Evolutionary conservation across 1,284 basidiomycete genomes (phyloP), one percentile per base, ranked within the genome.

Genomic region (Fomes fomentarius): DNA sequence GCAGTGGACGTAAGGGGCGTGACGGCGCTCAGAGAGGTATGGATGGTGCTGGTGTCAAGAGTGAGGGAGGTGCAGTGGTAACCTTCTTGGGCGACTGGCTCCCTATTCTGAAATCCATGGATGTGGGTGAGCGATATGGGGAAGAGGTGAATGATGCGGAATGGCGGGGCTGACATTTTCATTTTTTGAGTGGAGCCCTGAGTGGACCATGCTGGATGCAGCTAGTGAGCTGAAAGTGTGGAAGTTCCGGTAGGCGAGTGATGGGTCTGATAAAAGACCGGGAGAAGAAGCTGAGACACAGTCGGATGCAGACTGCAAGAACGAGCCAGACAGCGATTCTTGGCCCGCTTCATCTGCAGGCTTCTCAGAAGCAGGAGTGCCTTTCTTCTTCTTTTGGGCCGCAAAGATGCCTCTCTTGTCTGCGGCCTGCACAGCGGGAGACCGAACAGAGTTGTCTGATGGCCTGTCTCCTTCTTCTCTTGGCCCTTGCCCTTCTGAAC

Each of bases 51-150:
- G 42, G 74, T 71, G 61, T 75, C 71, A 40, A 75, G 66, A 40
- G 70, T 72, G 34, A 76, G 63, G 38, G 71, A 56, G 19, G 70
- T 59, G 44, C n/a, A n/a, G 65, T 57, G 60, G 65, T 54, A 26
- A 77, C 66, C 69, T 82, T 86, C 73, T 79, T 82, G 55, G 69
- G 68, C 21, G 81, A 80, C 41, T 68, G 64, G 57, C 63, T 73
- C 35, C 70, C 72, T 59, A 86, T 75, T 52, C 83, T 80, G 70
- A 87, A 82, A 82, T 85, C 85, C 85, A 87, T 52, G 69, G 68
- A 53, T 64, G 58, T 31, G 60, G 58, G 53, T 56, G 24, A 61
- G 56, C 33, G 63, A 65, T 7, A 61, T 47, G 7, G 34, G 50
- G 52, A 51, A 63, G 52, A 35, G 49, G 53, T 15, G 57, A 59